Evolutionary conservation across 202 grass and related monocot genomes (phyloP).

Genomic region (Setaria viridis): DNA sequence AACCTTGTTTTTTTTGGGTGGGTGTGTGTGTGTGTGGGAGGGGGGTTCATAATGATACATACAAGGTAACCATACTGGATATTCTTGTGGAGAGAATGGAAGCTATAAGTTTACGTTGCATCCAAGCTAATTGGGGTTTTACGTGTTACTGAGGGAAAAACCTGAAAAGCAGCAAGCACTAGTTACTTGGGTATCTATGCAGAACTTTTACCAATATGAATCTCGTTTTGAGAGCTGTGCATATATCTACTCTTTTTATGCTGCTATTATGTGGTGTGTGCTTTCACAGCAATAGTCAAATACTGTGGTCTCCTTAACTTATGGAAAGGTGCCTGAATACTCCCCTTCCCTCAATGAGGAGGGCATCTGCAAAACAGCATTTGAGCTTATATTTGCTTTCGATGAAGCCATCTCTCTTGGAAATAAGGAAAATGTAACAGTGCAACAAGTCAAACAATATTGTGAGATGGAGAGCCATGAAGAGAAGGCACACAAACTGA

Average conservation of each 20-base stretch:
- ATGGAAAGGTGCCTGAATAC: constrained; percentile 79
- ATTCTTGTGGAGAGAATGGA: not conserved
- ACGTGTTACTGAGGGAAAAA: not conserved
- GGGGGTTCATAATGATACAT: not conserved
- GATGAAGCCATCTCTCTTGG: constrained; percentile 87
- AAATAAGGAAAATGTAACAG: constrained; percentile 88
- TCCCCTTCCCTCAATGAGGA: constrained; percentile 83
- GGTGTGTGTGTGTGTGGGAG: too few relatives aligned
- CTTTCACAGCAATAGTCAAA: constrained; percentile 6
- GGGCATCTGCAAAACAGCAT: constrained; percentile 67
- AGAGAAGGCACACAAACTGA: constrained; percentile 72
- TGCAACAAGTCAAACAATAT: constrained; percentile 89
- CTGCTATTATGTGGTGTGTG: constrained; percentile 5
- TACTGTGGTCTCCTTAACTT: constrained; percentile 55
- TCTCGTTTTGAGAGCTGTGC: constrained; percentile 6
- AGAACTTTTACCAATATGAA: not conserved
- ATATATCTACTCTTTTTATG: not conserved
- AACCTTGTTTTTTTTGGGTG: not conserved
- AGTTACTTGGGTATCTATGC: not conserved
- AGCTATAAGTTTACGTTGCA: not conserved
- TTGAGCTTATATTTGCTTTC: constrained; percentile 91
- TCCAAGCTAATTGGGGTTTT: not conserved
- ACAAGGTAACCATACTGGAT: constrained; percentile 7
- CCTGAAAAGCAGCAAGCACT: not conserved
- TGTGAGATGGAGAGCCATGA: constrained; percentile 92